Conservation (phyloP, 441 rosid genomes). For the Dalechampia spathulata region DNA sequence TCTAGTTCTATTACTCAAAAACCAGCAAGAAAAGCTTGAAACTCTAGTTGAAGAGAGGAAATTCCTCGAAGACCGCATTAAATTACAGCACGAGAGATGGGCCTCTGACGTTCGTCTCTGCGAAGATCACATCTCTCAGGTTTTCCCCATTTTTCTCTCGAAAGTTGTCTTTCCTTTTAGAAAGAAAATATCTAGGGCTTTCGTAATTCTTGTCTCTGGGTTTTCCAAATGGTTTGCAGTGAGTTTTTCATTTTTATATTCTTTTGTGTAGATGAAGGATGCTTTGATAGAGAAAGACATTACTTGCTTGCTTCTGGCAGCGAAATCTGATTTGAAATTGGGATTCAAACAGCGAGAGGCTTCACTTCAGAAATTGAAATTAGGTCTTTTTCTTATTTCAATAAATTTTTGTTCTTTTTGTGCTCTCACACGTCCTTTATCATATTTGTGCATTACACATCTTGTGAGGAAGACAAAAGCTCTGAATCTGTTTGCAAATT, state of each 20-base stretch:
- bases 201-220: constrained; percentile 16
- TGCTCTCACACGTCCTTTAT: background rate
- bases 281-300: constrained; percentile 37
- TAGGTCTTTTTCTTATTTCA: constrained; percentile 31
- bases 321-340: constrained; percentile 45
- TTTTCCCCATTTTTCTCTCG: constrained; percentile 5
- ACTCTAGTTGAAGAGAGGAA: constrained; percentile 51
- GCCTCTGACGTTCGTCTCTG: constrained; percentile 34
- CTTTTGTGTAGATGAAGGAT: constrained; percentile 33
- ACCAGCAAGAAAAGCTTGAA: constrained; percentile 56
- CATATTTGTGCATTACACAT: background rate
- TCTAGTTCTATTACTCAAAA: constrained; percentile 41
- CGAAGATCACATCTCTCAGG: constrained; percentile 49
- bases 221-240: too few species aligned
- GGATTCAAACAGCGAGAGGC: constrained; percentile 53
- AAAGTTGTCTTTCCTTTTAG: constrained; percentile 4
- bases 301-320: constrained; percentile 33
- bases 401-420: too few species aligned
- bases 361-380: constrained; percentile 39
- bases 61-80: constrained; percentile 52
- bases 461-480: too few species aligned
- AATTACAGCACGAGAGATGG: constrained; percentile 38
- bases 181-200: constrained; percentile 29
- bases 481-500: too few species aligned
- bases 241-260: background rate